These are phyloP conservation scores for Saksenaea vasiformis DNA, from an alignment of 371 early-diverging fungal species.

Conservation along the genomic window DNA sequence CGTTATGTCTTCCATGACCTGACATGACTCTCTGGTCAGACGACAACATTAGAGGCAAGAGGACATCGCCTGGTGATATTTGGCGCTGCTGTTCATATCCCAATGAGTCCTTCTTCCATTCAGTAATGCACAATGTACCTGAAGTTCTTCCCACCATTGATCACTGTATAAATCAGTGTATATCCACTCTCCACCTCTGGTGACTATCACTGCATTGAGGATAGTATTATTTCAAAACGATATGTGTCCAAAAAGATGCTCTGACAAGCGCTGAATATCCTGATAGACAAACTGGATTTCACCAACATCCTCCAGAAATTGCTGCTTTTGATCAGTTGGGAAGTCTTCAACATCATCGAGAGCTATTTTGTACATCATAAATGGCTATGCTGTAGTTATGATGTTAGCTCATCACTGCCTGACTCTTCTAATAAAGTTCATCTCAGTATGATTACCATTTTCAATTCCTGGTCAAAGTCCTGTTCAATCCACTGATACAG, in stretches of 20 bases:
- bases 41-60: neutral
- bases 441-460: neutral
- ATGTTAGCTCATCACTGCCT: neutral
- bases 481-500: neutral
- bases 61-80: neutral
- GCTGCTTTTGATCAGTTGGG: neutral
- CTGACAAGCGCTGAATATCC: neutral
- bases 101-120: neutral
- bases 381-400: neutral
- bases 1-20: neutral
- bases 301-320: neutral
- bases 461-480: neutral
- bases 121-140: neutral
- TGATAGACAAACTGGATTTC: neutral
- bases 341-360: neutral
- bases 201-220: neutral
- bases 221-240: neutral
- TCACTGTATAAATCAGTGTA: neutral
- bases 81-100: neutral
- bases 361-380: neutral
- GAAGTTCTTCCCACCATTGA: neutral
- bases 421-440: neutral
- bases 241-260: neutral
- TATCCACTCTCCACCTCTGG: neutral
- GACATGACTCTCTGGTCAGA: neutral